A percentile compares a stretch with the other conserved stretches of the same genome.
Evolutionary conservation across 768 basidiomycete species (phyloP).

Genomic region (Pleurotus ostreatus): DNA sequence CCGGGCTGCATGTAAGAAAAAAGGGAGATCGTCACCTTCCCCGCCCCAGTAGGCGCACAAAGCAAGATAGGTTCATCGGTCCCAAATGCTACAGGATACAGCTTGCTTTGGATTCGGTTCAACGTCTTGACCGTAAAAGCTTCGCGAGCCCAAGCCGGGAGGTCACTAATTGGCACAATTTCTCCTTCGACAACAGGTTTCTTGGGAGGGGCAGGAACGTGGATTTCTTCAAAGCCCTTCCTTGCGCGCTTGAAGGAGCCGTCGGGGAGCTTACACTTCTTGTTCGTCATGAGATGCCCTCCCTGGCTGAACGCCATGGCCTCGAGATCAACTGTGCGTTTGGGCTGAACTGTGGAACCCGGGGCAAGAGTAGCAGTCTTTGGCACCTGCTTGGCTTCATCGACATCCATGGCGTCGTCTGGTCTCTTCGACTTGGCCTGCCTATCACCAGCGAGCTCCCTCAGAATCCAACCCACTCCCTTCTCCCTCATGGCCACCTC

Average conservation of each 20-base stretch:
- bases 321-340: conserved; percentile 83
- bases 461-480: conserved; percentile 92
- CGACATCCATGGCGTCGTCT: conserved; percentile 75
- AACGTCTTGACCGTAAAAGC: conserved; percentile 82
- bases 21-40: conserved; percentile 65
- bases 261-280: conserved; percentile 95
- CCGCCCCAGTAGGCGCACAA: conserved; percentile 97
- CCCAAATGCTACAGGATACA: conserved; percentile 90
- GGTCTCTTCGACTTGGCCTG: conserved; percentile 42
- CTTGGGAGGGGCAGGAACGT: conserved; percentile 90
- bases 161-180: conserved; percentile 60
- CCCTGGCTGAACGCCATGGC: conserved; percentile 96
- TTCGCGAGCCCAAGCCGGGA: conserved; percentile 84
- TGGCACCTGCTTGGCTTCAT: conserved; percentile 60
- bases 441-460: conserved; percentile 82
- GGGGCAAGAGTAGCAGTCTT: conserved; percentile 86
- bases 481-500: conserved; percentile 99
- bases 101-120: conserved; percentile 90
- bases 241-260: conserved; percentile 95
- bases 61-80: conserved; percentile 93
- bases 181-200: conserved; percentile 61
- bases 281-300: conserved; percentile 97
- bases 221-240: conserved; percentile 98
- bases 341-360: conserved; percentile 84
- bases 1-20: not conserved